These are phyloP conservation scores for Cercospora sp. DNA, from an alignment of 2,329 filamentous ascomycete genomes.

Conservation along the genomic window DNA sequence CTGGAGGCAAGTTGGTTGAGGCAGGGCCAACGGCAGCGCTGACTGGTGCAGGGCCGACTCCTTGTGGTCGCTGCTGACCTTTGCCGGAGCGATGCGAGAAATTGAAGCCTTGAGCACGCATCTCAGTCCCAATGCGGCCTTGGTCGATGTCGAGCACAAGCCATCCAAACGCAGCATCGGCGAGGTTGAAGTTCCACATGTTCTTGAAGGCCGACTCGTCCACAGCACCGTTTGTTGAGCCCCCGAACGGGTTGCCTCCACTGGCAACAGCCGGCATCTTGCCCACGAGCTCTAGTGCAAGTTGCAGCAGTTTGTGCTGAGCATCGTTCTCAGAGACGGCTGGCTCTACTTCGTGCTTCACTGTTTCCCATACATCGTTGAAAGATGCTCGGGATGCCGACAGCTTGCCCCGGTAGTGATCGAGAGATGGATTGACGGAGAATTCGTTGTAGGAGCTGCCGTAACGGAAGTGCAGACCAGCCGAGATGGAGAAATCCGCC, in stretches of 20 bases:
- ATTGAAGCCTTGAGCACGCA: constrained; percentile 98
- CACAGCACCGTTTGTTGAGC: constrained; percentile 79
- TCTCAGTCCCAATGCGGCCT: constrained; percentile 94
- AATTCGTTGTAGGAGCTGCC: constrained; percentile 99
- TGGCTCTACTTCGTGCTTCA: constrained; percentile 91
- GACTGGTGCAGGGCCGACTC: constrained; percentile 41
- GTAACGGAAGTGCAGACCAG: constrained; percentile 96
- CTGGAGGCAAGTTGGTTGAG: constrained; percentile 42
- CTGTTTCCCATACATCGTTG: constrained; percentile 99
- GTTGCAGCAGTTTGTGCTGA: constrained; percentile 87
- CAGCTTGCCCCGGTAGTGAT: constrained; percentile 97
- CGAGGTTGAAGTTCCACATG: constrained; percentile 99
- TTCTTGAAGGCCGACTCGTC: constrained; percentile 99
- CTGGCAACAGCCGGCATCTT: constrained; percentile 97
- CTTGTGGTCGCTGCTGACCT: constrained; percentile 45
- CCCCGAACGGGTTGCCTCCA: constrained; percentile 94
- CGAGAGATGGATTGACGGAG: constrained; percentile 94
- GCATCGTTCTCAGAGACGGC: constrained; percentile 91
- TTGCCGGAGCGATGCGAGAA: constrained; percentile 94
- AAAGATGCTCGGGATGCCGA: constrained; percentile 98
- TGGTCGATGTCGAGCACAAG: constrained; percentile 92
- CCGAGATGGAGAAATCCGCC: constrained; percentile 96
- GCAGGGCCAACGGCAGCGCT: constrained; percentile 42
- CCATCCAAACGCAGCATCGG: constrained; percentile 96
- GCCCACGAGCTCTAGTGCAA: constrained; percentile 88